These are phyloP conservation scores for Ogataea zsoltii DNA, from an alignment of 805 yeast genomes.

Conservation along the genomic window DNA sequence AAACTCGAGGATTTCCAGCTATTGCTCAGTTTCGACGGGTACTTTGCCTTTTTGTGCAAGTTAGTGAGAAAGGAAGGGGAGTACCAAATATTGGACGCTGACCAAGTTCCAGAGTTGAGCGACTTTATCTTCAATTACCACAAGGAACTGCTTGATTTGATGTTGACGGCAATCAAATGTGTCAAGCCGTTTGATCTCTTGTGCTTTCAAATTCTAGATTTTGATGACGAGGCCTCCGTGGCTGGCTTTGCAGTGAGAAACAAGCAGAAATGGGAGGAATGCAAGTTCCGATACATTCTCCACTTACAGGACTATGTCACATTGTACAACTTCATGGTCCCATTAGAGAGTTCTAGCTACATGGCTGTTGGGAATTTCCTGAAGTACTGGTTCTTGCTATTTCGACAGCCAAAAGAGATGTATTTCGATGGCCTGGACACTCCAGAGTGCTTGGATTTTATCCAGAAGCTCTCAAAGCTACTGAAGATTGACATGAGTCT, in stretches of 20 bases:
- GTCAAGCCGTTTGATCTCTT: conserved; percentile 19
- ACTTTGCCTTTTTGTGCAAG: conserved; percentile 9
- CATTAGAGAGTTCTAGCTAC: conserved; percentile 17
- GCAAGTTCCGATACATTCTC: conserved; percentile 16
- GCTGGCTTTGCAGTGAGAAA: conserved; percentile 17
- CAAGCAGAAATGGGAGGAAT: conserved; percentile 14
- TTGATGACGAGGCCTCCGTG: conserved; percentile 13
- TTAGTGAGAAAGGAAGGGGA: conserved; percentile 6
- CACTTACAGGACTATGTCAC: conserved; percentile 23
- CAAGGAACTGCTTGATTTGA: not conserved
- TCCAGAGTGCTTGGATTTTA: conserved; percentile 14
- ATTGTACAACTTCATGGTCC: conserved; percentile 21
- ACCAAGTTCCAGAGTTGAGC: not conserved
- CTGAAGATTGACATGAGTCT: conserved; percentile 10
- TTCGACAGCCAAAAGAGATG: conserved; percentile 17
- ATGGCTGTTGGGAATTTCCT: conserved; percentile 13
- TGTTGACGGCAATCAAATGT: conserved; percentile 6
- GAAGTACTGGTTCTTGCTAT: conserved; percentile 19
- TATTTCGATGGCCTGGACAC: conserved; percentile 22
- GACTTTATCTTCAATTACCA: conserved; percentile 12
- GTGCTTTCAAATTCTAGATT: conserved; percentile 22
- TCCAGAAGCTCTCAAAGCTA: conserved; percentile 9
- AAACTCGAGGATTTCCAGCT: conserved; percentile 5
- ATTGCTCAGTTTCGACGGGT: conserved; percentile 13
- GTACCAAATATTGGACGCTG: conserved; percentile 2